These are phyloP conservation scores for Pseudonitzschia multiseries DNA, from an alignment of 108 stramenopile genomes.

Conservation along the genomic window DNA sequence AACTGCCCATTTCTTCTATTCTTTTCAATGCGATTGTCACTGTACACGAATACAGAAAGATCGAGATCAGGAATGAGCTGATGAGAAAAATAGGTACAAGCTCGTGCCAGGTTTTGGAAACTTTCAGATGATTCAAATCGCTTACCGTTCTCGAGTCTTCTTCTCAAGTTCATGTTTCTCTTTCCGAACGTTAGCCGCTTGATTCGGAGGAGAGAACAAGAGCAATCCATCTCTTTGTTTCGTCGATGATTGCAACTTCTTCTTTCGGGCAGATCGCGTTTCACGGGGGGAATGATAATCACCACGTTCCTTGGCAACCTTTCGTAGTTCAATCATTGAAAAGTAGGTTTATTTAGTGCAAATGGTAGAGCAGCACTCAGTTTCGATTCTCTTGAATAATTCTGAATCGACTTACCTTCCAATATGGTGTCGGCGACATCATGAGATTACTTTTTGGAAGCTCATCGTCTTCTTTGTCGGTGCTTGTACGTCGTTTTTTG, in stretches of 20 bases:
- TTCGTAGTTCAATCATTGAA: background rate
- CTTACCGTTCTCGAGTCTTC: constrained; percentile 35
- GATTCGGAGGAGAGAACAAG: constrained; percentile 51
- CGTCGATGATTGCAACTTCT: background rate
- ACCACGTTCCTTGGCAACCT: constrained; percentile 49
- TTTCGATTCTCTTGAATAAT: background rate
- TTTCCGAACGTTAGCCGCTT: constrained; percentile 34
- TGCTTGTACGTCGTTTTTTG: constrained; percentile 4
- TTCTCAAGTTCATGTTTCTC: constrained; percentile 30
- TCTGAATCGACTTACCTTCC: constrained; percentile 34
- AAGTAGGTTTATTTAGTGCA: background rate
- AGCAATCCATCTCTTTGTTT: constrained; percentile 18
- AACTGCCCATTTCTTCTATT: constrained; percentile 37
- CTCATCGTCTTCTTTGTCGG: constrained; percentile 4
- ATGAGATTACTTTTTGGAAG: constrained; percentile 8
- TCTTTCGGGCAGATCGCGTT: constrained; percentile 53
- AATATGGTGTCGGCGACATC: constrained; percentile 63
- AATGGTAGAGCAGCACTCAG: constrained; percentile 1
- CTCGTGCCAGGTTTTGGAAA: too few relatives aligned
- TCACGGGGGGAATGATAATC: constrained; percentile 42
- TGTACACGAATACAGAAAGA: background rate
- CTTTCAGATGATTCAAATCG: background rate
- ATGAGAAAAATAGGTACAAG: background rate
- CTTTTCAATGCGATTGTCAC: constrained; percentile 22
- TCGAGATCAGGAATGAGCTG: background rate